phyloP scores from a whole-genome alignment of 1,284 basidiomycete genomes.

The Athelia sp. region DNA sequence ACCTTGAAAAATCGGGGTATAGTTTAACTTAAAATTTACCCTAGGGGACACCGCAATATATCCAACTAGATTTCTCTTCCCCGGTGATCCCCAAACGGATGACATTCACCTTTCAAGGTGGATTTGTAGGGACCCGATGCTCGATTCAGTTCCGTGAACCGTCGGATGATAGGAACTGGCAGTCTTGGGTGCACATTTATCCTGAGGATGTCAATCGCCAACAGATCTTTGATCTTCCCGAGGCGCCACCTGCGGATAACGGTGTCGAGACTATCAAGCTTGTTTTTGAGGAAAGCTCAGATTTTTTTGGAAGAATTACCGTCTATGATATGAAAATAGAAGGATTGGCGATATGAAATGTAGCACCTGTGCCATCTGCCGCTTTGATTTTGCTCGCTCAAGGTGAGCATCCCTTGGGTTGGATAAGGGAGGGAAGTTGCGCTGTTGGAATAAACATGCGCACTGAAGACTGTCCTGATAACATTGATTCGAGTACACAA shows the following conservation, averaged over 20 bases:
- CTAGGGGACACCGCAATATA: slow-evolving; percentile 70
- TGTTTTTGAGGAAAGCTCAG: slow-evolving; percentile 73
- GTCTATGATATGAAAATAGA: slow-evolving; percentile 61
- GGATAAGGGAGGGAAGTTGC: no score
- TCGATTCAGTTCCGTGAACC: slow-evolving; percentile 34
- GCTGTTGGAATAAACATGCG: no score
- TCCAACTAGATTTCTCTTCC: slow-evolving; percentile 55
- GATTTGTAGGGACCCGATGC: slow-evolving; percentile 71
- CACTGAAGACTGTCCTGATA: no score
- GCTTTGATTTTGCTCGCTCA: no score
- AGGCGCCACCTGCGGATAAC: slow-evolving; percentile 8
- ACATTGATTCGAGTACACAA: no score
- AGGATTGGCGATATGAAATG: slow-evolving; percentile 21
- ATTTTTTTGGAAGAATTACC: slow-evolving; percentile 74
- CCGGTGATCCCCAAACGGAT: slow-evolving; percentile 50
- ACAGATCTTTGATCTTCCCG: slow-evolving; percentile 55
- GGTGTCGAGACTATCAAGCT: slow-evolving; percentile 50
- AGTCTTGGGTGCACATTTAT: slow-evolving; percentile 47
- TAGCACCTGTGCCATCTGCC: no score
- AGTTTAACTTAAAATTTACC: slow-evolving; percentile 6
- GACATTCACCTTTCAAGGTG: slow-evolving; percentile 75
- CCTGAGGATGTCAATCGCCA: slow-evolving; percentile 73
- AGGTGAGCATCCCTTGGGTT: no score
- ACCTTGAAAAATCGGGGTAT: slow-evolving; percentile 1
- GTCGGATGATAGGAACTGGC: slow-evolving; percentile 35